These are phyloP conservation scores for Leavenworthia alabamica DNA, from an alignment of 345 rosid genomes.

Conservation along the genomic window DNA sequence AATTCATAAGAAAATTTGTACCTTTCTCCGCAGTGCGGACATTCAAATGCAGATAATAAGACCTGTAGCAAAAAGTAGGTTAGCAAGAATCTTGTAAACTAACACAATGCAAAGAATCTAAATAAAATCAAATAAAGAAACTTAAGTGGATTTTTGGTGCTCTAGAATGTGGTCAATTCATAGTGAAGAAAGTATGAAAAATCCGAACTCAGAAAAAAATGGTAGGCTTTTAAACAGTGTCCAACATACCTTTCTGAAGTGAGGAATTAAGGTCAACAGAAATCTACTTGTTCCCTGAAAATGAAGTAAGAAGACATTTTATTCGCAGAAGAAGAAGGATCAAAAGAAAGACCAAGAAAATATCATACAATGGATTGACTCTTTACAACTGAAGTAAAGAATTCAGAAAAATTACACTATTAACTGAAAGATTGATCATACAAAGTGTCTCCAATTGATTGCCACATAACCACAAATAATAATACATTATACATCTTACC, in stretches of 20 bases:
- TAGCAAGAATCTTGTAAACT: background rate
- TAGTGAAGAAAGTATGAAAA: background rate
- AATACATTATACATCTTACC: too few species aligned
- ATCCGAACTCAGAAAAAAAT: background rate
- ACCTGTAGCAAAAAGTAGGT: slow-evolving; percentile 38
- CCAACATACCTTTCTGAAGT: slow-evolving; percentile 65
- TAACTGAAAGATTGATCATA: too few species aligned
- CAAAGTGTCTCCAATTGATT: too few species aligned
- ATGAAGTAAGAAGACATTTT: too few species aligned
- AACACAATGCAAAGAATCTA: background rate
- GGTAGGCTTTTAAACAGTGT: background rate
- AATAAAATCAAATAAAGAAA: too few species aligned
- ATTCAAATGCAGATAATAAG: slow-evolving; percentile 82
- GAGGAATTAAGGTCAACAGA: slow-evolving; percentile 72
- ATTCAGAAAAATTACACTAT: too few species aligned
- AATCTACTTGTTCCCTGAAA: slow-evolving; percentile 78
- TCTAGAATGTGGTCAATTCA: background rate
- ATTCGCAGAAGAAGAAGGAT: too few species aligned
- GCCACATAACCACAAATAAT: too few species aligned
- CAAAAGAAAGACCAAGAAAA: too few species aligned
- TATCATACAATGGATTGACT: too few species aligned
- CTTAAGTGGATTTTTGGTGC: background rate
- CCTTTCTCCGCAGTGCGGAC: slow-evolving; percentile 92
- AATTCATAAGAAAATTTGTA: slow-evolving; percentile 19
- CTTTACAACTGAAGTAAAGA: too few species aligned